Evolutionary conservation across 768 basidiomycete genomes (phyloP), one percentile per base, ranked within the genome.

Genomic region (Lactarius evosmus): DNA sequence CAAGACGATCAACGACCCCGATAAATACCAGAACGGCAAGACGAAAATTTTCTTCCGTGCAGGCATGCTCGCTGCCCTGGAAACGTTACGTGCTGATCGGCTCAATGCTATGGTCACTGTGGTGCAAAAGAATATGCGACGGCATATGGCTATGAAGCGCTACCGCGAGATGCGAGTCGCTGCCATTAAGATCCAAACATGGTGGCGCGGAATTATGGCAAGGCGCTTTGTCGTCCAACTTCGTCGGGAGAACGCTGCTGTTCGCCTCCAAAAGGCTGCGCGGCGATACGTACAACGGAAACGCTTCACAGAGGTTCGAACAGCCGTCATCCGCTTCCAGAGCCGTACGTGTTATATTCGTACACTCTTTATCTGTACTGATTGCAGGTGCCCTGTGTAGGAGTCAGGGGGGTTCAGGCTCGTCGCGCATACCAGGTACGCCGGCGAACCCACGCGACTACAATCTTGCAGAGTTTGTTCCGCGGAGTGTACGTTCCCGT

Each of bases 11-110:
- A 88, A 88, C 40, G 97, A 98, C 67, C 83, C 88, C 7, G 95
- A 98, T 80, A 98, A 96, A 80, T 97, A 95, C 76, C 97, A 99
- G 77, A 87, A 88, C 71, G 97, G 97, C 69, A 82, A 95, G 32
- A 98, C 93, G 30, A 99, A 99, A 78, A 98, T 99, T 69, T 99
- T 99, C 79, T 98, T 99, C 83, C 86, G 97, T 65, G 95, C 97
- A 14, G 97, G 97, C 67, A 98, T 98, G 94, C 88, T 99, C 60
- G 96, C 97, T 30, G 90, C 91, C 7, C 82, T 99, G 51, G 97
- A 99, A 77, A 85, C 92, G 17, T 81, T 95, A 60, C 91, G 97
- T 44, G 87, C 94, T 7, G 87, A 91, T 65, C 82, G 91, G 63
- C 83, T 98, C 58, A 95, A 96, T 72, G 80, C 87, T 25, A 85